Percentiles rank a stretch among this genome's conserved stretches.
Evolutionary conservation across 805 yeast species (phyloP).

Genomic region (Sungouiozyma ichnusensis): DNA sequence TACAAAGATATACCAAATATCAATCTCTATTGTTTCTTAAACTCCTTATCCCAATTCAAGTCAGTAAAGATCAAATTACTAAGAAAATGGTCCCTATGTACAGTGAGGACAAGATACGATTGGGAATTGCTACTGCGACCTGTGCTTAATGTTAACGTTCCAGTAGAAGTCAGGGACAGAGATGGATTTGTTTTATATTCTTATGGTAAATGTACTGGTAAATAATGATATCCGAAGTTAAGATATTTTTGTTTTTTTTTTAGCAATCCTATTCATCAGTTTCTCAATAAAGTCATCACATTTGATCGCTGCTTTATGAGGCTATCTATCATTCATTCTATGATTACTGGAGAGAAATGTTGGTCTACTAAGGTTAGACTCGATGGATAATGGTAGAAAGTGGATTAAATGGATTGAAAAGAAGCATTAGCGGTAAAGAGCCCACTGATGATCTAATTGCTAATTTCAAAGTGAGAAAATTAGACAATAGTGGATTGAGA

Average conservation of each 20-base stretch:
- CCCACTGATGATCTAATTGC: no score
- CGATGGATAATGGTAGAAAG: no score
- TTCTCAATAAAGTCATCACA: not conserved
- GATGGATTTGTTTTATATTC: constrained; percentile 36
- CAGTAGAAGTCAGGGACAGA: constrained; percentile 29
- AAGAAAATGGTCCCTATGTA: constrained; percentile 30
- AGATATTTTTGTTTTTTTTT: not conserved
- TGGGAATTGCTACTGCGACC: constrained; percentile 31
- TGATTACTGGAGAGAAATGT: no score
- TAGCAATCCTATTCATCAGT: not conserved
- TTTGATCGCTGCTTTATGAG: not conserved
- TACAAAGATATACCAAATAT: constrained; percentile 30
- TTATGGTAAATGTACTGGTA: constrained; percentile 12
- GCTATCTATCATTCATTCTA: not conserved
- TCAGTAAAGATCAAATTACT: constrained; percentile 31
- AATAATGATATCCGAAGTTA: not conserved
- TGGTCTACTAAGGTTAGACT: no score
- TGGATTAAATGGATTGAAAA: no score
- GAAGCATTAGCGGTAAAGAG: no score
- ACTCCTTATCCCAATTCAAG: constrained; percentile 23
- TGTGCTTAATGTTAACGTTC: constrained; percentile 27
- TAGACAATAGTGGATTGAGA: not conserved
- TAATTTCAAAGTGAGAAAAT: no score
- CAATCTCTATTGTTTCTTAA: constrained; percentile 29
- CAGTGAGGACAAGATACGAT: constrained; percentile 30